Evolutionary conservation across 2,329 filamentous ascomycete species (phyloP).

Genomic region (Aspergillus novoparasiticus): DNA sequence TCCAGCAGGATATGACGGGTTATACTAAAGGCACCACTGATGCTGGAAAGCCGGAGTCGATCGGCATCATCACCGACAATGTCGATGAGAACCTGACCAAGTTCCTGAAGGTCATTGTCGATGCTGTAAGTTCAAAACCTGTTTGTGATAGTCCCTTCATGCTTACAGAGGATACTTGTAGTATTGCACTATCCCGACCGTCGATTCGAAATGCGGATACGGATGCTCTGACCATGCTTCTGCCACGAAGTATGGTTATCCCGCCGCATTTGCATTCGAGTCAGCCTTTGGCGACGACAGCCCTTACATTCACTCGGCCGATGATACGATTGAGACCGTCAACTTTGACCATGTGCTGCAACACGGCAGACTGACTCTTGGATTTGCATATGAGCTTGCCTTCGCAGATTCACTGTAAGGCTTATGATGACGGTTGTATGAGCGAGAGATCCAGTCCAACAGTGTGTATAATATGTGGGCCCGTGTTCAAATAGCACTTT

Average conservation of each 20-base stretch:
- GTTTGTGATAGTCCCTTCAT: not conserved
- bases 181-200: not conserved
- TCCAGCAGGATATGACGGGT: constrained; percentile 7
- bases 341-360: constrained; percentile 8
- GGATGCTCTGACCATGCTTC: constrained; percentile 7
- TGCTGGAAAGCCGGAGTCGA: not conserved
- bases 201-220: constrained; percentile 4
- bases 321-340: constrained; percentile 7
- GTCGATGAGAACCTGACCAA: constrained; percentile 2
- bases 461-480: not conserved
- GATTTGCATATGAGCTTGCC: constrained; percentile 8
- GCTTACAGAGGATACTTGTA: not conserved
- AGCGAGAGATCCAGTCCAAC: not conserved
- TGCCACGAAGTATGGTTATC: constrained; percentile 2
- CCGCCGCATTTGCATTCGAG: constrained; percentile 2
- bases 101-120: constrained; percentile 3
- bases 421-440: not conserved
- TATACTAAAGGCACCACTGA: not conserved
- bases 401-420: constrained; percentile 1
- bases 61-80: constrained; percentile 1
- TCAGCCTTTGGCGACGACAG: constrained; percentile 2
- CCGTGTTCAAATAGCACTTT: not conserved
- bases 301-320: constrained; percentile 1
- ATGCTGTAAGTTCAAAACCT: not conserved
- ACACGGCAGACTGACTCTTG: constrained; percentile 2